phyloP scores from a whole-genome alignment of 208 protist species.

The Tritrichomonas foetus region DNA sequence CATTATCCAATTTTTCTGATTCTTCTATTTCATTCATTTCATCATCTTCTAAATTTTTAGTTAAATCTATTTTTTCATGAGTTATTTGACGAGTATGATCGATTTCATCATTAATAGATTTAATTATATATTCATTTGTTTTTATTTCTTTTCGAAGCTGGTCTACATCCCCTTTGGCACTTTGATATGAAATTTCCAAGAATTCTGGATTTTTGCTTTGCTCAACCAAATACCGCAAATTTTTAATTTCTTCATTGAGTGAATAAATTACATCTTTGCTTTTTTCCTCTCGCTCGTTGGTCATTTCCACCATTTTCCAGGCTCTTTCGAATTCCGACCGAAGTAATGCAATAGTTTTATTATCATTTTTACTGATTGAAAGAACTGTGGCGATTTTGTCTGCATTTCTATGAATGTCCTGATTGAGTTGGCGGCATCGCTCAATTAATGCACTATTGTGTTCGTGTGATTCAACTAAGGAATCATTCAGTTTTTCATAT shows the following conservation, averaged over 20 bases:
- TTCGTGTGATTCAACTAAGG: slow-evolving; percentile 87
- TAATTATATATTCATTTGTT: not conserved
- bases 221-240: slow-evolving; percentile 78
- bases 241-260: slow-evolving; percentile 81
- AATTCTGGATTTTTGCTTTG: slow-evolving; percentile 75
- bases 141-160: not conserved
- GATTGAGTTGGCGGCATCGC: slow-evolving; percentile 78
- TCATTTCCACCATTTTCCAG: slow-evolving; percentile 88
- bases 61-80: not conserved
- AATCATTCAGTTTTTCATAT: slow-evolving; percentile 91
- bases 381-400: slow-evolving; percentile 86
- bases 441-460: slow-evolving; percentile 85
- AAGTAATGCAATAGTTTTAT: slow-evolving; percentile 78
- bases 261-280: slow-evolving; percentile 79
- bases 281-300: slow-evolving; percentile 84
- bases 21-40: too few relatives aligned
- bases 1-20: too few relatives aligned
- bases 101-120: not conserved
- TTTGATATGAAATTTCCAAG: slow-evolving; percentile 53
- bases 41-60: too few relatives aligned
- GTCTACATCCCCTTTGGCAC: too few relatives aligned
- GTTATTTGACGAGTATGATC: not conserved
- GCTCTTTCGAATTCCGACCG: slow-evolving; percentile 71
- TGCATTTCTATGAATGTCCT: slow-evolving; percentile 82
- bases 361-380: slow-evolving; percentile 83